Conservation (phyloP, 345 rosid genomes). For the Eutrema yunnanense region DNA sequence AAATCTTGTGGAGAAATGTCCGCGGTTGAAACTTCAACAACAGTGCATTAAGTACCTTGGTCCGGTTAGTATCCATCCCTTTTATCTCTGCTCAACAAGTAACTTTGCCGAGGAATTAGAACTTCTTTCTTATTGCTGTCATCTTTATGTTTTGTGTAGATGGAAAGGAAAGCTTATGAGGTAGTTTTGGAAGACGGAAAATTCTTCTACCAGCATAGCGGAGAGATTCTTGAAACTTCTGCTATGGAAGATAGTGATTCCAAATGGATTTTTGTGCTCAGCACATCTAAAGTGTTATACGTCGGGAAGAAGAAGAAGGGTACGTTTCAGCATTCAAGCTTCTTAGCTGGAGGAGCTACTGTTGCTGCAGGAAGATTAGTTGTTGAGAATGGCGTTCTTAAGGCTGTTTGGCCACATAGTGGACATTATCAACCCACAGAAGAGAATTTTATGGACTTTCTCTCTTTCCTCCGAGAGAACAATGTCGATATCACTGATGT, state of each 20-base stretch:
- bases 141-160: constrained; percentile 34
- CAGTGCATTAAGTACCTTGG: constrained; percentile 96
- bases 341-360: constrained; percentile 91
- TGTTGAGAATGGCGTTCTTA: constrained; percentile 54
- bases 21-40: constrained; percentile 64
- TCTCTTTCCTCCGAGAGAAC: constrained; percentile 65
- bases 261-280: constrained; percentile 93
- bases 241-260: constrained; percentile 35
- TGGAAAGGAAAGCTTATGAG: constrained; percentile 79
- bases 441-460: constrained; percentile 70
- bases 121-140: constrained; percentile 5
- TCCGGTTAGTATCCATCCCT: constrained; percentile 49
- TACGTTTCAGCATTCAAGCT: constrained; percentile 85
- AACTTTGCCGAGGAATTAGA: constrained; percentile 4
- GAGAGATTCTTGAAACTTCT: constrained; percentile 56
- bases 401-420: constrained; percentile 98
- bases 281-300: constrained; percentile 65
- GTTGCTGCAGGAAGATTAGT: constrained; percentile 76
- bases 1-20: constrained; percentile 65
- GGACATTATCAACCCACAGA: constrained; percentile 94
- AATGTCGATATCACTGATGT: constrained; percentile 71
- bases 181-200: constrained; percentile 66
- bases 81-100: background rate
- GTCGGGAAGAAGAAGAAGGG: constrained; percentile 86
- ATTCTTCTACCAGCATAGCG: constrained; percentile 54